These are phyloP conservation scores for Amanita jacksonii DNA, from an alignment of 768 basidiomycete genomes.

Conservation along the genomic window DNA sequence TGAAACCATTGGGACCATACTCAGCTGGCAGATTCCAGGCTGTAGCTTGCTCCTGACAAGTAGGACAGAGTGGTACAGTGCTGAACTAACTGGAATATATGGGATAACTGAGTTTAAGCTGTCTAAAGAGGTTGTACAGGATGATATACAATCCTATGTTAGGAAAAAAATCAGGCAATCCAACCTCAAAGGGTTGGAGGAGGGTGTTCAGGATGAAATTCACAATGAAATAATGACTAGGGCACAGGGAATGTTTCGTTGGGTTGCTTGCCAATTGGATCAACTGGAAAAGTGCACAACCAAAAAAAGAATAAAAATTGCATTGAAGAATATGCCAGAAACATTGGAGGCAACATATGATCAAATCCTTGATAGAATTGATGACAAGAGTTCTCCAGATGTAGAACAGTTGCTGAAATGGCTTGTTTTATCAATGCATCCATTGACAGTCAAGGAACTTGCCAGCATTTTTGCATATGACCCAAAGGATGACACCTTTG, in stretches of 20 bases:
- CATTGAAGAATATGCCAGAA: neutral
- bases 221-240: neutral
- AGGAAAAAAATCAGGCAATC: neutral
- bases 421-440: neutral
- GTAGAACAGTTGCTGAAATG: neutral
- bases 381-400: neutral
- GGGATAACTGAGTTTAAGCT: neutral
- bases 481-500: neutral
- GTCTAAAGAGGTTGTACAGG: neutral
- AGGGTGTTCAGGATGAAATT: neutral
- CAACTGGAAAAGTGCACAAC: neutral
- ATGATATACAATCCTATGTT: neutral
- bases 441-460: neutral
- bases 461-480: neutral
- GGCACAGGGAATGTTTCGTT: constrained; percentile 3
- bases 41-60: neutral
- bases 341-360: constrained; percentile 1
- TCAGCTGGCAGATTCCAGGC: neutral
- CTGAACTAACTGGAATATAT: neutral
- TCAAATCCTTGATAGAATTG: constrained; percentile 2
- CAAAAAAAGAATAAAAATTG: neutral
- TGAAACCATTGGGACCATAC: neutral
- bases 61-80: neutral
- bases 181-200: neutral
- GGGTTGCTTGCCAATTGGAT: neutral